Conservation (phyloP, 352 stramenopile genomes). For the Pythium utonaiense region DNA sequence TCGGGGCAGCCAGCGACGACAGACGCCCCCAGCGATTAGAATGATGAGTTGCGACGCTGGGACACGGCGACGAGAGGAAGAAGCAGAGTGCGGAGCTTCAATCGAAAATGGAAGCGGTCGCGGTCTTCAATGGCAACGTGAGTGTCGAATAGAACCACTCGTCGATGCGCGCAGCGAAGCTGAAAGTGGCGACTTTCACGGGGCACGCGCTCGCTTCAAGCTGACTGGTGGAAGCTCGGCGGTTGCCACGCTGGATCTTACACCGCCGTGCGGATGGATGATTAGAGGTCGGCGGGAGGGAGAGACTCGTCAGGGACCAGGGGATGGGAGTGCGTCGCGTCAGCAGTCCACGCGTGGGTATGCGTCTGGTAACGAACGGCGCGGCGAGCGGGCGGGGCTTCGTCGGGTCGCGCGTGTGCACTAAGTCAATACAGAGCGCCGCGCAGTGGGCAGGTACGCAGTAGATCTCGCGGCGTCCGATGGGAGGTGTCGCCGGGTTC, state of each 20-base stretch:
- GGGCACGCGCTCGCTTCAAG: constrained; percentile 10
- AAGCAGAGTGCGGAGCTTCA: neutral
- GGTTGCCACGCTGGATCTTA: constrained; percentile 1
- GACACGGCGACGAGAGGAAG: neutral
- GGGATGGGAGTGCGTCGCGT: neutral
- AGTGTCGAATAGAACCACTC: too few relatives aligned
- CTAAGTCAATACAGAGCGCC: too few relatives aligned
- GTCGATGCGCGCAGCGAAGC: too few relatives aligned
- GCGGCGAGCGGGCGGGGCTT: neutral
- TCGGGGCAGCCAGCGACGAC: too few relatives aligned
- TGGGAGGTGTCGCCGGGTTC: neutral
- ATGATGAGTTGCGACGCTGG: neutral
- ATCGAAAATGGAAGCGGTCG: constrained; percentile 3
- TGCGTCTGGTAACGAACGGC: too few relatives aligned
- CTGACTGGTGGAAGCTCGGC: constrained; percentile 10
- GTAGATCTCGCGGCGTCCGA: too few relatives aligned
- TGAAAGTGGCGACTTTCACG: neutral
- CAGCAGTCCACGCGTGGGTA: neutral
- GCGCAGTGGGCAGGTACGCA: too few relatives aligned
- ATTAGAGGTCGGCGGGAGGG: neutral
- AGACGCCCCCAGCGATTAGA: too few relatives aligned
- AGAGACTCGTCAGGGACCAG: too few relatives aligned
- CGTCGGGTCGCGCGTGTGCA: neutral
- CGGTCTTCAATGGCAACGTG: too few relatives aligned
- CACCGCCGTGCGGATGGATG: neutral